Base-by-base conservation (phyloP, 1,284 basidiomycete species). In the Cryptococcus floricola region DNA sequence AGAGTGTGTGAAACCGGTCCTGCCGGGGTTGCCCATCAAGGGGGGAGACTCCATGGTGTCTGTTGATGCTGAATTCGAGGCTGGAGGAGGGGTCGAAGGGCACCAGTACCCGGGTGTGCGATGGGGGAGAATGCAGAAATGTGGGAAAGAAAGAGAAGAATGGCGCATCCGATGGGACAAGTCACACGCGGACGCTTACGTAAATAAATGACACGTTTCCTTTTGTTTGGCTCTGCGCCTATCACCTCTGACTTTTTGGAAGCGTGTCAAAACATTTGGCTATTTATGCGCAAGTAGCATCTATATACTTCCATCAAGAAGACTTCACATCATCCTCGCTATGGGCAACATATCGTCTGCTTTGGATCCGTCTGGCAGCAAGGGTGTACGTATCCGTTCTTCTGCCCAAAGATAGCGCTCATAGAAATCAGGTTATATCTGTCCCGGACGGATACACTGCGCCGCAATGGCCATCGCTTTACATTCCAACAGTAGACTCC, bases 401-500 rank as follows among this genome's bases (percentile, higher is more conserved):
- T 14, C 16, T 50, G 9, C 18, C 19, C 25, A 3, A 37, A 37
- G 16, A 16, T 4, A n/a, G 18, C 19, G 31, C 18, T 38, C 34
- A 39, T 5, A 13, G 13, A 19, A 18, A 19, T 37, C 25, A 62
- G 60, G 56, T 52, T 38, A 54, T 61, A 42, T 51, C 59, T 12
- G 52, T 69, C 28, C 73, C 73, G 1, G 63, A 62, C 14, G 66
- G 64, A 23, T 76, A 76, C 52, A 49, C 53, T 9, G 63, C 60
- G 2, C 80, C 79, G 16, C 50, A 70, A 37, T 83, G 80, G 70
- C 81, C 81, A 13, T 81, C 81, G 7, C 71, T 83, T 1, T 83
- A 83, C 65, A 75, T 78, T 61, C 78, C 79, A n/a, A 63, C 69
- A 31, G 59, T 81, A 45, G 73, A 78, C 52, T 59, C 59, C 4